Evolutionary conservation across 768 basidiomycete species (phyloP), one percentile per base, ranked within the genome.

Genomic region (Agaricus subrufescens): DNA sequence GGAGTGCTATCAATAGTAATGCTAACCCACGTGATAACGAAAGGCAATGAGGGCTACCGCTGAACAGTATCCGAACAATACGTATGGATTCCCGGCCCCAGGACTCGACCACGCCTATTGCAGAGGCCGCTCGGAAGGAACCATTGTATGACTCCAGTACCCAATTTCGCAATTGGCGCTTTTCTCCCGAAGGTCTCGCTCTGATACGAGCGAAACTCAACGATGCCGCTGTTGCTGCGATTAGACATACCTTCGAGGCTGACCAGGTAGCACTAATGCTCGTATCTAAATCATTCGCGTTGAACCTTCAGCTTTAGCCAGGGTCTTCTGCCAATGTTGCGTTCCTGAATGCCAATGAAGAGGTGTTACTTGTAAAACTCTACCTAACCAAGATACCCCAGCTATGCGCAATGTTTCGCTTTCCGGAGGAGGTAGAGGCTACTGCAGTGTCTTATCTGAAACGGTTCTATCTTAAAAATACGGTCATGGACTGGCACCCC

Each of bases 401-500:
- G 63, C 76, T 97, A 45, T 96, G 91, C 66, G 84, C 83, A 0
- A 84, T 85, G 60, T 95, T 97, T 65, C 83, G 86, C 46, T 91
- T 96, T 66, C 89, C 92, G 0, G 92, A 96, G 63, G 87, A 93
- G 65, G 93, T 98, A 6, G 91, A 95, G 69, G 91, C 93, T 0
- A 98, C 96, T 3, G 94, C 94, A 0, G 80, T 91, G 56, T 86
- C 82, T 54, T 99, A 97, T 70, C 75, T 99, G 62, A 98, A 98
- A 69, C 81, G 97, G 3, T 99, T 99, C 71, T 99, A 98, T 67
- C 80, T 98, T 54, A 89, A 89, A 73, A 98, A 98, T 66, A 98
- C 95, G 2, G 93, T 94, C 52, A 98, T 98, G 94, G 97, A 98
- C 67, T 98, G 93, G 87, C 97, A 98, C 73, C 97, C 97, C 0